Percentiles rank a stretch among this genome's conserved stretches.
These are phyloP conservation scores for Acmispon strigosus DNA, from an alignment of 306 rosid species.

Conservation along the genomic window DNA sequence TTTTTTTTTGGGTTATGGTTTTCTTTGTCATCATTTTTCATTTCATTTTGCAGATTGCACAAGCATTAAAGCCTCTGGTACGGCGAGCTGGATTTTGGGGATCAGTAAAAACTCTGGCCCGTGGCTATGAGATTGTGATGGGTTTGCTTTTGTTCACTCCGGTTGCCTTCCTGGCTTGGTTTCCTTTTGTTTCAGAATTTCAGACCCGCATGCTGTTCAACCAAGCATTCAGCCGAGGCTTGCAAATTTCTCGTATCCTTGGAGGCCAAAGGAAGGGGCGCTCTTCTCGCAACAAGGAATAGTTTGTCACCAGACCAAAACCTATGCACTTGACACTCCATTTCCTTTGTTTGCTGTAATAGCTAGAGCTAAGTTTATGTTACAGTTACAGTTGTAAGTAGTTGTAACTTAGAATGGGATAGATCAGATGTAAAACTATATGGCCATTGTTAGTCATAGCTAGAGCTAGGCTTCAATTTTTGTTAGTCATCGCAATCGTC, in stretches of 20 bases:
- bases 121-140: constrained; percentile 86
- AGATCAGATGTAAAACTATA: no score
- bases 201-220: constrained; percentile 98
- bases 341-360: neutral
- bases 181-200: constrained; percentile 93
- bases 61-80: constrained; percentile 72
- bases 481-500: no score
- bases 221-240: constrained; percentile 92
- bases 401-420: constrained; percentile 9
- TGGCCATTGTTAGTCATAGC: no score
- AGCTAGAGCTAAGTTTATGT: neutral
- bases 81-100: constrained; percentile 80
- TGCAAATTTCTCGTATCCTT: constrained; percentile 94
- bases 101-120: constrained; percentile 75
- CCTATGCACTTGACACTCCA: neutral
- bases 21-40: no score
- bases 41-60: constrained; percentile 60
- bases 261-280: constrained; percentile 92
- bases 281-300: constrained; percentile 77
- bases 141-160: constrained; percentile 90
- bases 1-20: no score
- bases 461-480: constrained; percentile 5
- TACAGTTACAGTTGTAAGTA: neutral
- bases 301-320: neutral
- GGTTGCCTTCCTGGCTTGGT: constrained; percentile 93